These are phyloP conservation scores for Cladosporium austrohemisphaericum DNA, from an alignment of 2,329 filamentous ascomycete species.

Conservation along the genomic window DNA sequence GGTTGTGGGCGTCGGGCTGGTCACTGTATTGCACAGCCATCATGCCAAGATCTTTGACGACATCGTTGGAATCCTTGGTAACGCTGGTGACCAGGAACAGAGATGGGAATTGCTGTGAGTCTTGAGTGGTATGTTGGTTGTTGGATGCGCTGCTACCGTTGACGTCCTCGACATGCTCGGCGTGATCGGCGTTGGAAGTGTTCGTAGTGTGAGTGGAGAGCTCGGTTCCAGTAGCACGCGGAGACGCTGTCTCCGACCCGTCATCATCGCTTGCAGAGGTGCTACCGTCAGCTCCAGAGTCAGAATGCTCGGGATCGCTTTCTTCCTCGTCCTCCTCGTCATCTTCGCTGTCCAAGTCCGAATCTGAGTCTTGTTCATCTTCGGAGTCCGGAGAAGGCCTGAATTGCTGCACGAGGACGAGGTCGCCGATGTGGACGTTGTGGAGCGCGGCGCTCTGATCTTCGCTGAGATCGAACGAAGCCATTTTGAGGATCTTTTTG, in stretches of 20 bases:
- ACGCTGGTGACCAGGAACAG: constrained; percentile 15
- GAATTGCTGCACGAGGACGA: constrained; percentile 19
- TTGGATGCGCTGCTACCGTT: neutral
- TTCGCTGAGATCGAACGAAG: constrained; percentile 19
- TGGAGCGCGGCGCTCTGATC: constrained; percentile 17
- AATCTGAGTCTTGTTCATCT: neutral
- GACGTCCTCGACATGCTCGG: constrained; percentile 11
- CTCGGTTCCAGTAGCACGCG: neutral
- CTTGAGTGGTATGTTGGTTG: too few relatives aligned
- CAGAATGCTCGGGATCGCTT: constrained; percentile 13
- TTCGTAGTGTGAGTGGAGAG: too few relatives aligned
- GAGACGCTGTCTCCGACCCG: too few relatives aligned
- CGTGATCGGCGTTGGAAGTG: constrained; percentile 6
- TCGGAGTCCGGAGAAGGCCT: neutral
- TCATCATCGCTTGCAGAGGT: neutral
- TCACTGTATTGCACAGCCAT: neutral
- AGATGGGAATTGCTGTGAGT: constrained; percentile 14
- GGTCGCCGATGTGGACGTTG: constrained; percentile 20
- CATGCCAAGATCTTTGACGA: constrained; percentile 17
- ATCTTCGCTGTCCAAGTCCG: neutral
- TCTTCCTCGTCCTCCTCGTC: constrained; percentile 16
- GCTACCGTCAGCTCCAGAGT: neutral
- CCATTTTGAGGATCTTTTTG: too few relatives aligned
- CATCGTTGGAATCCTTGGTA: constrained; percentile 14
- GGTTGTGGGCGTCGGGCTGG: neutral